Conservation (phyloP, 768 basidiomycete species). For the Amanita phalloides region DNA sequence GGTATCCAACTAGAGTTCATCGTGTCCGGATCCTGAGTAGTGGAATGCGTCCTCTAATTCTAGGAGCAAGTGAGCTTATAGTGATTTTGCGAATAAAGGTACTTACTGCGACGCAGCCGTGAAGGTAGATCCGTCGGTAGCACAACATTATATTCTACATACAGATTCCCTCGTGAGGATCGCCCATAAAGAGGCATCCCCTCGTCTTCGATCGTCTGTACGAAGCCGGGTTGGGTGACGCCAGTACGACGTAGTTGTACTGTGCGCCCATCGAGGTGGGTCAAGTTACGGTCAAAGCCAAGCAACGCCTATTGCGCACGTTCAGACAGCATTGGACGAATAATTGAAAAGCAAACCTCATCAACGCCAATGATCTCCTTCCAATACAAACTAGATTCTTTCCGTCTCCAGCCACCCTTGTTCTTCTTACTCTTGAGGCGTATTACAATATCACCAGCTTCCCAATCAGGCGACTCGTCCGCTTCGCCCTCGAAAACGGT, state of each 20-base stretch:
- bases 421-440: constrained; percentile 71
- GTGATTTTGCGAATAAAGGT: neutral
- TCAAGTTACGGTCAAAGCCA: constrained; percentile 89
- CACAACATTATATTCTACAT: constrained; percentile 88
- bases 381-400: constrained; percentile 89
- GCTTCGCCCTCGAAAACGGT: constrained; percentile 93
- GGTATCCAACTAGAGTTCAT: constrained; percentile 28
- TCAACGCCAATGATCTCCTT: constrained; percentile 84
- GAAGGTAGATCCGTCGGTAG: constrained; percentile 65
- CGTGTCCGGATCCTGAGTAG: constrained; percentile 23
- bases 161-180: constrained; percentile 69
- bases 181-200: constrained; percentile 75
- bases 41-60: constrained; percentile 49
- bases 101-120: constrained; percentile 69
- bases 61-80: constrained; percentile 14
- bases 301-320: constrained; percentile 62
- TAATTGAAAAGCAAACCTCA: constrained; percentile 43
- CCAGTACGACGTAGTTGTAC: constrained; percentile 60
- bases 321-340: neutral
- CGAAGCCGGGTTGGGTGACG: constrained; percentile 91
- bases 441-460: constrained; percentile 87
- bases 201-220: constrained; percentile 78
- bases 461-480: constrained; percentile 94
- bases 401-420: constrained; percentile 77
- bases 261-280: constrained; percentile 82